Evolutionary conservation across 495 filamentous ascomycete genomes (phyloP).

Genomic region (Aspergillus carlsbadensis): DNA sequence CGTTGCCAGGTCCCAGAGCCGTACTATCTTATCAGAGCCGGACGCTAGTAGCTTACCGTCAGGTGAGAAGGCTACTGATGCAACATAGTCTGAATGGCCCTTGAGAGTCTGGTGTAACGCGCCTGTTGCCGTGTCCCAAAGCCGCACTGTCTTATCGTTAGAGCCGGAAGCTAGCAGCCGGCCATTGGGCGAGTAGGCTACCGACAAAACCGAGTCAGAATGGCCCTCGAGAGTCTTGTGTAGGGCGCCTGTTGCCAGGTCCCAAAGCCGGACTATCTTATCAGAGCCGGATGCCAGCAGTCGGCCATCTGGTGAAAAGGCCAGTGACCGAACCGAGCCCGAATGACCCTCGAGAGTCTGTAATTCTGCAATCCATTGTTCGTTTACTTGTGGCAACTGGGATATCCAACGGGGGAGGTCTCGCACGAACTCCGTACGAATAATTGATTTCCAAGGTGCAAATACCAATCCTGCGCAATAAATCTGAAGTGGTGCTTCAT

Average conservation of each 20-base stretch:
- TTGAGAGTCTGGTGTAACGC: conserved; percentile 15
- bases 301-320: background rate
- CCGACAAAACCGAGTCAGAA: background rate
- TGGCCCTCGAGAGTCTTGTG: background rate
- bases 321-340: background rate
- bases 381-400: background rate
- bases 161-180: conserved; percentile 1
- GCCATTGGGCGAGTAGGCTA: conserved; percentile 15
- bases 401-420: background rate
- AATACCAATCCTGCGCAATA: conserved; percentile 2
- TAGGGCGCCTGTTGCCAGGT: conserved; percentile 29
- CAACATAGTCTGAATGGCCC: conserved; percentile 19
- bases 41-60: conserved; percentile 32
- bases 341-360: conserved; percentile 4
- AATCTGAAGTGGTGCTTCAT: conserved; percentile 1
- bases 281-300: background rate
- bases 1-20: conserved; percentile 22
- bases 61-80: conserved; percentile 33
- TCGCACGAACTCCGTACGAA: background rate
- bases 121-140: conserved; percentile 35
- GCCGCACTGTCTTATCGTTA: conserved; percentile 28
- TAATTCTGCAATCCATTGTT: background rate
- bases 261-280: background rate
- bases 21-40: conserved; percentile 17
- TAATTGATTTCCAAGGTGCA: background rate